Percentiles rank a stretch among this genome's conserved stretches.
phyloP scores from a whole-genome alignment of 805 yeast genomes.

The Zygoascus flipseniorum region DNA sequence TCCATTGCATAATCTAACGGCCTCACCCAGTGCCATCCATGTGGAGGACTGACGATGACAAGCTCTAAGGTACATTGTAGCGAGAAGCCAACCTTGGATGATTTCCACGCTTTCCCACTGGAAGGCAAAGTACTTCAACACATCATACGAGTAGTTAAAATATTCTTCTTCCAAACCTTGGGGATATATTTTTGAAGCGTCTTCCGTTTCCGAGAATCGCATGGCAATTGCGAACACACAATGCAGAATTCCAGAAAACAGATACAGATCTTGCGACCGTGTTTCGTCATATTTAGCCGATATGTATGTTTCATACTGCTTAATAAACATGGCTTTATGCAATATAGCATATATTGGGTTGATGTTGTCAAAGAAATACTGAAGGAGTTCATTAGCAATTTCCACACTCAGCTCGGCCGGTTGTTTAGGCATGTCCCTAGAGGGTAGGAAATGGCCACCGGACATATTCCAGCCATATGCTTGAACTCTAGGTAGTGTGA shows the following conservation, averaged over 20 bases:
- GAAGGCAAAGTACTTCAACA: constrained; percentile 34
- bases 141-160: constrained; percentile 34
- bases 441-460: constrained; percentile 43
- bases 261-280: constrained; percentile 13
- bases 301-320: constrained; percentile 34
- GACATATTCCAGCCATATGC: constrained; percentile 59
- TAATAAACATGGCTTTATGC: constrained; percentile 46
- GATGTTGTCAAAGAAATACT: constrained; percentile 39
- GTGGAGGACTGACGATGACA: constrained; percentile 39
- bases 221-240: constrained; percentile 43
- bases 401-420: constrained; percentile 3
- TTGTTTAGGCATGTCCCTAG: constrained; percentile 12
- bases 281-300: constrained; percentile 13
- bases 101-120: constrained; percentile 47
- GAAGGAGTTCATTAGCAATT: constrained; percentile 24
- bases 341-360: constrained; percentile 47
- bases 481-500: constrained; percentile 47
- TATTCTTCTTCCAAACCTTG: constrained; percentile 34
- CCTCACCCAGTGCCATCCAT: constrained; percentile 35
- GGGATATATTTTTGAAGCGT: constrained; percentile 14
- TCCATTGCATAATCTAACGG: constrained; percentile 36
- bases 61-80: constrained; percentile 36
- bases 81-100: constrained; percentile 43
- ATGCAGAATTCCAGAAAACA: constrained; percentile 45
- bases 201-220: constrained; percentile 39